A percentile compares a stretch with the other conserved stretches of the same genome.
Conservation (phyloP, 2,329 filamentous ascomycete species). For the Emydomyces testavorans region DNA sequence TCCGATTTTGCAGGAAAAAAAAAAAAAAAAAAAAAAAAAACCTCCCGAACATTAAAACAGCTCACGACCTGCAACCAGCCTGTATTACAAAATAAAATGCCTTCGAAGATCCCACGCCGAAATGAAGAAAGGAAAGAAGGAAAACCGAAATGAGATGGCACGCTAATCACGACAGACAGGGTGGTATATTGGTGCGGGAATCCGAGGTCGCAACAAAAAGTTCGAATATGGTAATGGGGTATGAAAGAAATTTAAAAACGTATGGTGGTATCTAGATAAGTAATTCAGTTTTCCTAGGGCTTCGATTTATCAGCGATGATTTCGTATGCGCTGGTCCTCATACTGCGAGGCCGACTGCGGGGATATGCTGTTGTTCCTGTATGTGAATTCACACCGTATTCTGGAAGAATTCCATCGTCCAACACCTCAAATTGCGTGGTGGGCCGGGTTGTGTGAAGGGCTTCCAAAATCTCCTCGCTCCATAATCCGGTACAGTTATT, state of each 20-base stretch:
- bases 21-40: background rate
- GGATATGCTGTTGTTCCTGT: slow-evolving; percentile 30
- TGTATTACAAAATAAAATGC: slow-evolving; percentile 9
- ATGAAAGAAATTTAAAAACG: background rate
- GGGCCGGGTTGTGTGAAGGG: slow-evolving; percentile 50
- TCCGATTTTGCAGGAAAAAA: background rate
- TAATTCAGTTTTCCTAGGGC: slow-evolving; percentile 12
- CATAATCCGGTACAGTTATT: slow-evolving; percentile 57
- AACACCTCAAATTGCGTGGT: slow-evolving; percentile 50
- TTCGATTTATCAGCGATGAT: slow-evolving; percentile 33
- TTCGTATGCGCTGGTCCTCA: slow-evolving; percentile 31
- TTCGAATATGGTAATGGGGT: background rate
- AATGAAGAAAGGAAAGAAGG: background rate
- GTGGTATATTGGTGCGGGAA: slow-evolving; percentile 7
- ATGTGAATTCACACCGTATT: slow-evolving; percentile 25
- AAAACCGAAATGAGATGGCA: slow-evolving; percentile 1
- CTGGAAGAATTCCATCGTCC: slow-evolving; percentile 49
- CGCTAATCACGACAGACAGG: slow-evolving; percentile 8
- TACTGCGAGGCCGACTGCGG: slow-evolving; percentile 30
- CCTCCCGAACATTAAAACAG: slow-evolving; percentile 2
- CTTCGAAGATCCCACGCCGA: background rate
- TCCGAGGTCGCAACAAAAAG: background rate
- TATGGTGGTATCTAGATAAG: background rate
- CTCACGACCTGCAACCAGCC: background rate
- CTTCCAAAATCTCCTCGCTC: slow-evolving; percentile 55